Percentiles rank a stretch among this genome's conserved stretches.
These are phyloP conservation scores for Aphanomyces invadans DNA, from an alignment of 352 stramenopile genomes.

Conservation along the genomic window DNA sequence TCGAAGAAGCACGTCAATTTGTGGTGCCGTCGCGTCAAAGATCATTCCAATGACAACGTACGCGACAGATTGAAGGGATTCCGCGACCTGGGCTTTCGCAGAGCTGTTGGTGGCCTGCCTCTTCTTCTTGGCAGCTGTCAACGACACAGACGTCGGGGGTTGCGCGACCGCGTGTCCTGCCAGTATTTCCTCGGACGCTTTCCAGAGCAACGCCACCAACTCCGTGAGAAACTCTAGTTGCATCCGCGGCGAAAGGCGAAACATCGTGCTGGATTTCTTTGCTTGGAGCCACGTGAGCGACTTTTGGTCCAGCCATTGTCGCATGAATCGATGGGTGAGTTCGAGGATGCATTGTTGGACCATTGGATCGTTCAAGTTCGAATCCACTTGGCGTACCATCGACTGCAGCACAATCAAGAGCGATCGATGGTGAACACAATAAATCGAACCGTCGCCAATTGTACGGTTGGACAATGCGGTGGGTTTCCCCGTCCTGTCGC, in stretches of 20 bases:
- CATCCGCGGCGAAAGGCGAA: constrained; percentile 19
- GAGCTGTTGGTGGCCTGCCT: neutral
- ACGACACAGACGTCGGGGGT: neutral
- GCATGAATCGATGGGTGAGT: neutral
- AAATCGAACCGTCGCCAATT: neutral
- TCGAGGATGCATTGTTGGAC: constrained; percentile 12
- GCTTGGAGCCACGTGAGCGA: constrained; percentile 11
- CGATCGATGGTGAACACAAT: constrained; percentile 9
- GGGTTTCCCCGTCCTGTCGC: neutral
- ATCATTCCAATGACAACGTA: constrained; percentile 1
- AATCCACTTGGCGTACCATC: neutral
- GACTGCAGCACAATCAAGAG: constrained; percentile 11
- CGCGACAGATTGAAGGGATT: constrained; percentile 7
- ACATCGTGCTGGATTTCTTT: neutral
- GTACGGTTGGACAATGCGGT: neutral
- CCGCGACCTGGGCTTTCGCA: neutral
- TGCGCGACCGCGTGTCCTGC: neutral
- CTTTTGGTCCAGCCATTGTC: neutral
- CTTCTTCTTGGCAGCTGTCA: neutral
- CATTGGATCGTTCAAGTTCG: constrained; percentile 1
- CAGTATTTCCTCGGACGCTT: neutral
- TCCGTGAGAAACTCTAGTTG: constrained; percentile 10
- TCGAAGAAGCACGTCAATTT: neutral
- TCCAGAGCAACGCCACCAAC: constrained; percentile 8
- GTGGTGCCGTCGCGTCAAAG: neutral